These are phyloP conservation scores for Xylaria polymorpha DNA, from an alignment of 2,329 filamentous ascomycete genomes.

Conservation along the genomic window DNA sequence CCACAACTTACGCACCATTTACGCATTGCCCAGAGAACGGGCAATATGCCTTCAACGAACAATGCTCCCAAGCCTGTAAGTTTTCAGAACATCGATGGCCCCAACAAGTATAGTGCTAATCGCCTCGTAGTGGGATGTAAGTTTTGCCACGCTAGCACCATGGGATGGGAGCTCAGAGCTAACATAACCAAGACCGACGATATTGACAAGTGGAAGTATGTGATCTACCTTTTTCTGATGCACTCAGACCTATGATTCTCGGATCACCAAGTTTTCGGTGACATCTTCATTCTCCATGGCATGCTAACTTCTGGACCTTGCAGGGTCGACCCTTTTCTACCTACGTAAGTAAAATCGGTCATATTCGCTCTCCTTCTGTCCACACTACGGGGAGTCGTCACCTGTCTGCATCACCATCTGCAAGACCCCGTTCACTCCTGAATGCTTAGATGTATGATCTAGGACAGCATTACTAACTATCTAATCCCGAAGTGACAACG, in stretches of 20 bases:
- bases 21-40: constrained; percentile 8
- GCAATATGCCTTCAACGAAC: constrained; percentile 46
- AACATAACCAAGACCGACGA: constrained; percentile 84
- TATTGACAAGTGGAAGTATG: constrained; percentile 89
- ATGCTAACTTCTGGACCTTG: constrained; percentile 21
- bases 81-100: constrained; percentile 9
- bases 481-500: constrained; percentile 70
- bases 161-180: constrained; percentile 11
- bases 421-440: neutral
- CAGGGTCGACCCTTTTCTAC: constrained; percentile 76
- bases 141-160: constrained; percentile 8
- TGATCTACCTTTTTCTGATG: neutral
- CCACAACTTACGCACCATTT: neutral
- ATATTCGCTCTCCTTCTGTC: neutral
- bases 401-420: neutral
- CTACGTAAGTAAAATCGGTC: constrained; percentile 57
- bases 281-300: constrained; percentile 1
- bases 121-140: constrained; percentile 38
- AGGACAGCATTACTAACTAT: constrained; percentile 16
- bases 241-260: neutral
- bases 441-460: neutral
- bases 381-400: neutral
- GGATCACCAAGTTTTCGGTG: constrained; percentile 78
- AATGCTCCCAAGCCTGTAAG: constrained; percentile 41
- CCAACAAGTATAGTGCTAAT: constrained; percentile 25